Evolutionary conservation across 2,329 filamentous ascomycete species (phyloP).

Genomic region (Achaetomium macrosporum): DNA sequence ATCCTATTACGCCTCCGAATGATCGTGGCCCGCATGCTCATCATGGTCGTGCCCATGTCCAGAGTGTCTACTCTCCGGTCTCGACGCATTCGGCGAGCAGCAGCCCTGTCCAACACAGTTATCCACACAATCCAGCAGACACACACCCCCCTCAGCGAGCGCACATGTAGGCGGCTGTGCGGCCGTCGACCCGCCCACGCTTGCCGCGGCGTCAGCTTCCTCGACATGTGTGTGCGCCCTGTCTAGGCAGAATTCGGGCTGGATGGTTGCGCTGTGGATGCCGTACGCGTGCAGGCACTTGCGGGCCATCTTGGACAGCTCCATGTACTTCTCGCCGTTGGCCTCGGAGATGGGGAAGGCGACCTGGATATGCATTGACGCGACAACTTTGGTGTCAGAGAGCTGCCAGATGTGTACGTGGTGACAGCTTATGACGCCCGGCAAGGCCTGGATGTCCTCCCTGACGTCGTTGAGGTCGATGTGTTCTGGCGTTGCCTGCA

Average conservation of each 20-base stretch:
- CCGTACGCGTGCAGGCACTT: constrained; percentile 91
- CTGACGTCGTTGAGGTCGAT: constrained; percentile 86
- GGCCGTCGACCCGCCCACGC: constrained; percentile 33
- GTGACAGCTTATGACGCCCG: constrained; percentile 84
- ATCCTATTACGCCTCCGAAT: not conserved
- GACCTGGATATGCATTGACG: constrained; percentile 89
- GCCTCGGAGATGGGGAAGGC: constrained; percentile 82
- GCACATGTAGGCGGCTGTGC: constrained; percentile 11
- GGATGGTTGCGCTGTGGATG: constrained; percentile 95
- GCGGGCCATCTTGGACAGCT: constrained; percentile 72
- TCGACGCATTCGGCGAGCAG: constrained; percentile 32
- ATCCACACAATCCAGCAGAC: constrained; percentile 47
- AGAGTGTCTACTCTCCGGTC: constrained; percentile 32
- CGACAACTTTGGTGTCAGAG: constrained; percentile 88
- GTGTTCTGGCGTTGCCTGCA: constrained; percentile 88
- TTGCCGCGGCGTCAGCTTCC: constrained; percentile 26
- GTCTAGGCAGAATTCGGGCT: constrained; percentile 75
- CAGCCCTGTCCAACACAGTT: constrained; percentile 43
- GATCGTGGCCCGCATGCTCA: constrained; percentile 1
- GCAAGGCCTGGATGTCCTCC: constrained; percentile 79
- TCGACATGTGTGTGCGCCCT: constrained; percentile 34
- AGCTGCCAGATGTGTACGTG: constrained; percentile 98
- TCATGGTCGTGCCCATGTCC: constrained; percentile 21
- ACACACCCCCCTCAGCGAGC: constrained; percentile 31
- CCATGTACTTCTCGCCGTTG: constrained; percentile 79